phyloP scores from a whole-genome alignment of 2,329 filamentous ascomycete genomes.

The Tolypocladium endophyticum region DNA sequence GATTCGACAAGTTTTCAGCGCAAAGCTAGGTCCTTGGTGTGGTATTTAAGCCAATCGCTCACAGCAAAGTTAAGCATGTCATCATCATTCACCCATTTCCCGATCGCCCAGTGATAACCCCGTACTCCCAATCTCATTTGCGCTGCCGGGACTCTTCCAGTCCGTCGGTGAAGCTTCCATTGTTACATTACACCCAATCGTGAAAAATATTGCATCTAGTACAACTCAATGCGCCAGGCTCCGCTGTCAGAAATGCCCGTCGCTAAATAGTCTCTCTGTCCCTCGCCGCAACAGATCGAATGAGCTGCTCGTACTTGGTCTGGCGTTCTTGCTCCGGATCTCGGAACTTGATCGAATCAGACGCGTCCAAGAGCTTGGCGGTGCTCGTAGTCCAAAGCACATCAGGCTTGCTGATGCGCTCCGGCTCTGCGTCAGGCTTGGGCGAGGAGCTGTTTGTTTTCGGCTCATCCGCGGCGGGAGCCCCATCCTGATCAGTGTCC shows the following conservation, averaged over 20 bases:
- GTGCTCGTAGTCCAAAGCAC: constrained; percentile 24
- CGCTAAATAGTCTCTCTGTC: constrained; percentile 14
- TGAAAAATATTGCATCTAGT: neutral
- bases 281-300: constrained; percentile 24
- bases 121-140: neutral
- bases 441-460: constrained; percentile 19
- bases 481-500: constrained; percentile 19
- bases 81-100: neutral
- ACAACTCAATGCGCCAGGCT: neutral
- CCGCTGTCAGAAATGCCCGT: neutral
- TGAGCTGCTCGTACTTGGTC: constrained; percentile 24
- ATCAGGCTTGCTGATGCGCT: constrained; percentile 14
- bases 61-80: neutral
- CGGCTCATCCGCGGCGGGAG: constrained; percentile 14
- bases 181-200: neutral
- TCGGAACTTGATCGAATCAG: constrained; percentile 13
- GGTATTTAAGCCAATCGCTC: neutral
- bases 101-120: neutral
- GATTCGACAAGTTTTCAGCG: neutral
- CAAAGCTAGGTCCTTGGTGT: neutral
- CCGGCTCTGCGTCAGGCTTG: constrained; percentile 15
- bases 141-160: neutral
- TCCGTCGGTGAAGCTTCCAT: neutral
- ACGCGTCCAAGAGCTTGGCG: constrained; percentile 2
- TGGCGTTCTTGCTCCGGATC: constrained; percentile 25